Evolutionary conservation across 106 monocot genomes (phyloP).

Genomic region (Narthecium ossifragum): DNA sequence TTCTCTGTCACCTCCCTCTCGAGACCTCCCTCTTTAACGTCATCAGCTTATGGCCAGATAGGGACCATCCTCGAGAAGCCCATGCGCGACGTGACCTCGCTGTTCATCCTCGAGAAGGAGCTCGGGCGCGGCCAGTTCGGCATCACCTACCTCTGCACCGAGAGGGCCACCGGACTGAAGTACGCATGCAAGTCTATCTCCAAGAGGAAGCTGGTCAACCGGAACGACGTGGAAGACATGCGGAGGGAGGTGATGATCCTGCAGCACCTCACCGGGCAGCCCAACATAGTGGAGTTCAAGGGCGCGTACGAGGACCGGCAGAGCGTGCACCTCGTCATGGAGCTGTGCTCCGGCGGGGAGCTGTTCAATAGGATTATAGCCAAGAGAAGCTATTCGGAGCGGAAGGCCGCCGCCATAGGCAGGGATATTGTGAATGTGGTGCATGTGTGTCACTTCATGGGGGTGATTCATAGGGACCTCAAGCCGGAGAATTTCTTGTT

Average conservation of each 20-base stretch:
- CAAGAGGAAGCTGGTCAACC: conserved; percentile 42
- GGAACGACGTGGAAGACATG: conserved; percentile 38
- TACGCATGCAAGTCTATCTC: conserved; percentile 67
- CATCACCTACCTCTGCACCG: conserved; percentile 54
- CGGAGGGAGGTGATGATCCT: conserved; percentile 57
- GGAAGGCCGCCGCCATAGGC: conserved; percentile 34
- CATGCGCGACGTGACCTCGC: conserved; percentile 32
- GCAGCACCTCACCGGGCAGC: conserved; percentile 63
- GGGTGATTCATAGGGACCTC: conserved; percentile 65
- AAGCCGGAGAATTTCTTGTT: conserved; percentile 74
- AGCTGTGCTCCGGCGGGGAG: conserved; percentile 72
- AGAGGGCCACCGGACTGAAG: conserved; percentile 21
- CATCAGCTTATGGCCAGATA: neutral
- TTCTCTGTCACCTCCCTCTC: neutral
- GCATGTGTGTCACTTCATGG: conserved; percentile 78
- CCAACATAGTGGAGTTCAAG: conserved; percentile 62
- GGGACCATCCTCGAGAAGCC: conserved; percentile 36
- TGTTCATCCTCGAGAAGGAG: conserved; percentile 44
- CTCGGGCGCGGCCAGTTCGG: conserved; percentile 71
- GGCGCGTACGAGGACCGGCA: conserved; percentile 54
- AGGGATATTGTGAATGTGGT: conserved; percentile 55
- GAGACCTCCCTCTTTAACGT: neutral
- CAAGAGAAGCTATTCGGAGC: conserved; percentile 52
- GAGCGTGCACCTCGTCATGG: conserved; percentile 61
- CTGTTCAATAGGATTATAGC: conserved; percentile 64